These are phyloP conservation scores for Didymosphaeria variabile DNA, from an alignment of 2,329 filamentous ascomycete genomes.

Conservation along the genomic window DNA sequence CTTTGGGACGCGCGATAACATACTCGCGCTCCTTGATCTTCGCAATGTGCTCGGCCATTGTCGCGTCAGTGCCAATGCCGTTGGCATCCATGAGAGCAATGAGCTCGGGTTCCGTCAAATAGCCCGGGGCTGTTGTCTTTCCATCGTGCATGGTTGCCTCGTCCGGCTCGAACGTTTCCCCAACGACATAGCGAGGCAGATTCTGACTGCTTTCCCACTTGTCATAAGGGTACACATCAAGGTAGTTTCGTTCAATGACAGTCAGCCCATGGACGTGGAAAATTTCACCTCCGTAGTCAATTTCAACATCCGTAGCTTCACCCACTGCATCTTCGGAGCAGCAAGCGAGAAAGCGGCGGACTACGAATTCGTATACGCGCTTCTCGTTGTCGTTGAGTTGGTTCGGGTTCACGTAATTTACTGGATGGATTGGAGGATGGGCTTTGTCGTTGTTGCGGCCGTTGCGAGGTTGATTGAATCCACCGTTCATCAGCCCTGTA, in stretches of 20 bases:
- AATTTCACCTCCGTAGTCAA: slow-evolving; percentile 81
- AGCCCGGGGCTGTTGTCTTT: slow-evolving; percentile 84
- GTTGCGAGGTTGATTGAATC: slow-evolving; percentile 80
- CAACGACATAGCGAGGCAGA: slow-evolving; percentile 79
- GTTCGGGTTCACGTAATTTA: slow-evolving; percentile 77
- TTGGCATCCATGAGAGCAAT: slow-evolving; percentile 98
- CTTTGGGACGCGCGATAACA: slow-evolving; percentile 70
- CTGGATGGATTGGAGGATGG: slow-evolving; percentile 95
- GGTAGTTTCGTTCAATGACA: slow-evolving; percentile 88
- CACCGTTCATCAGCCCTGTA: slow-evolving; percentile 75
- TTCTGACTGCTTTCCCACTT: slow-evolving; percentile 91
- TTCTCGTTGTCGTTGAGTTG: slow-evolving; percentile 72
- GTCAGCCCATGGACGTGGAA: slow-evolving; percentile 86
- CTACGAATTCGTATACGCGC: slow-evolving; percentile 90
- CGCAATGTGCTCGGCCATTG: slow-evolving; percentile 98
- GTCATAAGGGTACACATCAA: slow-evolving; percentile 95
- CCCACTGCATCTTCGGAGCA: slow-evolving; percentile 95
- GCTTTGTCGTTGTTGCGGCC: slow-evolving; percentile 95
- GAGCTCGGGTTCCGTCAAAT: slow-evolving; percentile 93
- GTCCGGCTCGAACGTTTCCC: slow-evolving; percentile 85
- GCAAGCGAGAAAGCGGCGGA: slow-evolving; percentile 90
- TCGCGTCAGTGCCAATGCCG: slow-evolving; percentile 97
- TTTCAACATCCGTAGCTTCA: slow-evolving; percentile 82
- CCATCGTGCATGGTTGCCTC: slow-evolving; percentile 91
- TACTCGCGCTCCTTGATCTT: slow-evolving; percentile 94